phyloP scores from a whole-genome alignment of 176 grass and related monocot species.

The Raddia guianensis region DNA sequence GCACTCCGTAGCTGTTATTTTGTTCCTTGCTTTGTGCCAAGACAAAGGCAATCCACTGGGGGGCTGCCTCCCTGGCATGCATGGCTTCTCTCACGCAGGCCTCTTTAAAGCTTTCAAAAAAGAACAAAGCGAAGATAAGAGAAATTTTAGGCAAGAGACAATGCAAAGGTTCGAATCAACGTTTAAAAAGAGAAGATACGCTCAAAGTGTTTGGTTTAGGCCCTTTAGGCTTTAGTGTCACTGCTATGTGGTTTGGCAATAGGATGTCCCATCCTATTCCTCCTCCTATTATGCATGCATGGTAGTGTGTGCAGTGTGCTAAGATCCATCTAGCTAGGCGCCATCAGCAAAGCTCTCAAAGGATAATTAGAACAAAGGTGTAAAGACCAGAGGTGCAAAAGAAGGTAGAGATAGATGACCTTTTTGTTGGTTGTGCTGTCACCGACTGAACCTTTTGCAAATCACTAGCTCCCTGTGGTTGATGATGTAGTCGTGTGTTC shows the following conservation, averaged over 20 bases:
- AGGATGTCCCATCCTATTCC: conserved; percentile 33
- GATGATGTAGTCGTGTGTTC: conserved; percentile 3
- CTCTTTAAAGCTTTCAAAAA: conserved; percentile 20
- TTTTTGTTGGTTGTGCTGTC: conserved; percentile 62
- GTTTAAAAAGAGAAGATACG: conserved; percentile 26
- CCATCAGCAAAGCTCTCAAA: conserved; percentile 38
- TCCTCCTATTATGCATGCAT: conserved; percentile 26
- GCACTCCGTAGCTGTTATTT: conserved; percentile 35
- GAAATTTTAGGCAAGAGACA: conserved; percentile 7
- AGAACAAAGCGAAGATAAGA: conserved; percentile 22
- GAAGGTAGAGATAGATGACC: conserved; percentile 5
- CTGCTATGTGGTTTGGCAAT: conserved; percentile 31
- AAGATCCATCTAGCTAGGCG: conserved; percentile 48
- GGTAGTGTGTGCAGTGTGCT: conserved; percentile 1
- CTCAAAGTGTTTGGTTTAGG: conserved; percentile 33
- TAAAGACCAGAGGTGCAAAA: conserved; percentile 25
- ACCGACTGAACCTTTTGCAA: conserved; percentile 25
- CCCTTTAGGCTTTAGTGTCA: background rate
- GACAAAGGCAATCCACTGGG: conserved; percentile 35
- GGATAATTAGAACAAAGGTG: conserved; percentile 27
- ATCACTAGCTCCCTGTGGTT: background rate
- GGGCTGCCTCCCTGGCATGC: conserved; percentile 28
- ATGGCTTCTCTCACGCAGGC: background rate
- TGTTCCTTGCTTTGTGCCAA: conserved; percentile 47
- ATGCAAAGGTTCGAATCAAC: conserved; percentile 29